Conservation (phyloP, 768 basidiomycete species). For the Paxillus involutus region DNA sequence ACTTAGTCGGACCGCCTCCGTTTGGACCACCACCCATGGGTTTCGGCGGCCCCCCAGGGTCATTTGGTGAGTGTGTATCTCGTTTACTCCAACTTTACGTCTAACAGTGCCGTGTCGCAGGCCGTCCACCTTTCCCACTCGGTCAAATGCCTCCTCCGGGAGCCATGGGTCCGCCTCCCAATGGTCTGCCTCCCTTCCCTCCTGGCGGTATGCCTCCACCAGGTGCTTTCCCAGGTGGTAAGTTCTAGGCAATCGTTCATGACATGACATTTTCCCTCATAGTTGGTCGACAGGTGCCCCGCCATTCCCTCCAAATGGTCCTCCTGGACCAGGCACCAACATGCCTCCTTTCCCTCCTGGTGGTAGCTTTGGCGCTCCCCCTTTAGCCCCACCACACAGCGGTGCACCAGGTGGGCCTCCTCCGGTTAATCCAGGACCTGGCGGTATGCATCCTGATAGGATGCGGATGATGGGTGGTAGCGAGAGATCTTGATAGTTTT, state of each 20-base stretch:
- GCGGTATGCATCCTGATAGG: slow-evolving; percentile 84
- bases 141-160: slow-evolving; percentile 48
- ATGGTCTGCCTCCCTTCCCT: slow-evolving; percentile 73
- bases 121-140: slow-evolving; percentile 72
- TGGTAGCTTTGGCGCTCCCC: slow-evolving; percentile 34
- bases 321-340: slow-evolving; percentile 32
- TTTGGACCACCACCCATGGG: slow-evolving; percentile 54
- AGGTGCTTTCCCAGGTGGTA: slow-evolving; percentile 50
- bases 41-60: slow-evolving; percentile 49
- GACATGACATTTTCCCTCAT: background rate
- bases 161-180: slow-evolving; percentile 53
- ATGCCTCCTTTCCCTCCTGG: slow-evolving; percentile 31
- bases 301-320: slow-evolving; percentile 50
- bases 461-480: slow-evolving; percentile 69
- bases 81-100: background rate
- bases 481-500: slow-evolving; percentile 2
- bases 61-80: slow-evolving; percentile 15
- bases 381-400: slow-evolving; percentile 39
- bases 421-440: slow-evolving; percentile 46
- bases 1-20: slow-evolving; percentile 57
- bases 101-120: slow-evolving; percentile 30
- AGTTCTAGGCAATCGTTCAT: slow-evolving; percentile 16
- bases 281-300: slow-evolving; percentile 35
- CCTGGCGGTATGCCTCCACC: slow-evolving; percentile 53
- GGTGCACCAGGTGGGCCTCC: slow-evolving; percentile 40